Evolutionary conservation across 441 rosid genomes (phyloP), one percentile per base, ranked within the genome.

Genomic region (Gossypium armourianum): DNA sequence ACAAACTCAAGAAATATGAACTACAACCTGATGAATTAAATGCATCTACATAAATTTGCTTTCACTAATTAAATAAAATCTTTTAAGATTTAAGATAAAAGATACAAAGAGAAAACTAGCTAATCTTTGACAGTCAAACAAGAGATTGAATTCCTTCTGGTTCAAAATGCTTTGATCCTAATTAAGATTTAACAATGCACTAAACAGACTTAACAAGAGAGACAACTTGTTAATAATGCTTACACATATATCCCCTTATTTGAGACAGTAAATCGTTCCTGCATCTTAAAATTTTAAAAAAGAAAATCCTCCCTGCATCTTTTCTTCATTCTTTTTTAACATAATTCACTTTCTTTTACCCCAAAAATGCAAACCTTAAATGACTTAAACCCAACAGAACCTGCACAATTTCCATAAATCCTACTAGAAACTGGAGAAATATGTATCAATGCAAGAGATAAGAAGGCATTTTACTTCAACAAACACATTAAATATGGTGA

Each of bases 61-160:
- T 55, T 56, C 55, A 4, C 10, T 43, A 59, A 13, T 58, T 45
- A 16, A 43, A 43, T 28, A 57, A 58, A 45, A 23, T 20, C 16
- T 7, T 57, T 57, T 21, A 58, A 24, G 60, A 70, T 49, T 58
- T 55, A 32, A 69, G 45, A 19, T 43, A 67, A 65, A 50, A 40
- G 40, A 17, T 15, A 12, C 32, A 21, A 54, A 70, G 69, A 47
- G 53, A 28, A 62, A 78, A 74, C 17, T 28, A 75, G 68, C 16
- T 17, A 59, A 40, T 57, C 5, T 20, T 26, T 64, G 5, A 64
- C 56, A 2, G 23, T 21, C 2, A 7, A 47, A 23, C 40, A 65
- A 2, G 69, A 65, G 40, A 21, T 21, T n/a, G 24, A 1, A 49
- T 57, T 43, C 60, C 23, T 58, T 69, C 26, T 15, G 26, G 17